Base-by-base conservation (phyloP, 2,329 filamentous ascomycete genomes). In the Raffaelea deltoideospora region DNA sequence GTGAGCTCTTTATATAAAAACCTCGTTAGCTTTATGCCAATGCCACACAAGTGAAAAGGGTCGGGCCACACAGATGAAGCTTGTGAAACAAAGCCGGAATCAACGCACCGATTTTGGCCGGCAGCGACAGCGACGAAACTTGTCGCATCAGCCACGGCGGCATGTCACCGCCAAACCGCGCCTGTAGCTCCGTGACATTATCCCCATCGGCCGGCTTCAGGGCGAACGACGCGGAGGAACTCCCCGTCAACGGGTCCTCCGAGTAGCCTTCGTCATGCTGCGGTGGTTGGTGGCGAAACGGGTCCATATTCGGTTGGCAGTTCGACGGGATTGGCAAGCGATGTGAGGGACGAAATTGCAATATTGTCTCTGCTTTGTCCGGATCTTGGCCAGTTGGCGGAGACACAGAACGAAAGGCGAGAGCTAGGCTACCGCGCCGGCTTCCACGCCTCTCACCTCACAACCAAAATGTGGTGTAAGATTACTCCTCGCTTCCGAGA, bases 191-290 rank as follows among this genome's bases (percentile, higher is more conserved):
- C 2, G 37, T 33, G 7, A 47, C 46, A 28, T 8, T 15, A 9
- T 46, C 39, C 19, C 33, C 37, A 37, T 49, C 42, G 26, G 46
- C 50, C 40, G 19, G 43, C 45, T 43, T 58, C 29, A 35, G 19
- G 39, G 37, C n/a, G 42, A 42, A 59, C 38, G 43, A 51, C 48
- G 48, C 48, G 47, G 47, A 50, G 47, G 46, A 50, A 31, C 48
- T 47, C 41, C 37, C 56, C 10, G 63, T 57, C 36, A 75, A 56
- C 40, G 70, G 70, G 46, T 87, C 82, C 53, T 90, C 83, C 6
- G 83, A 87, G 55, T 90, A 92, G 49, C 85, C 85, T 60, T 92
- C 85, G 60, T 92, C 84, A 40, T 85, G 69, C 54, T 76, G 64
- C 41, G n/a, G n/a, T n/a, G n/a, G n/a, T n/a, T 67, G 64, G 14